Evolutionary conservation across 768 basidiomycete genomes (phyloP).

Genomic region (Harrya chromipes): DNA sequence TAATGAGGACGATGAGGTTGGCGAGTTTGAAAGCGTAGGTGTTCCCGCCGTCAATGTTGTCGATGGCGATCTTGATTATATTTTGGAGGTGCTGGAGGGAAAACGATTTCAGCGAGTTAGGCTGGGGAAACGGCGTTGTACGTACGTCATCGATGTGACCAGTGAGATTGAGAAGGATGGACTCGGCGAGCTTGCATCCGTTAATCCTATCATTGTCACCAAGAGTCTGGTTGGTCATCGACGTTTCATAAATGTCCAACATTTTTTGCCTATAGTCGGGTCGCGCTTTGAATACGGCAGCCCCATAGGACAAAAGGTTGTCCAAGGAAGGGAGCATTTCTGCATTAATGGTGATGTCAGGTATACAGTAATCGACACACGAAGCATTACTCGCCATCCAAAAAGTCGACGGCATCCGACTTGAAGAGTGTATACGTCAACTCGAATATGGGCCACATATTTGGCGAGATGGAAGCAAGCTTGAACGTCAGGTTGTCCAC

Average conservation of each 20-base stretch:
- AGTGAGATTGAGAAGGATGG: slow-evolving; percentile 73
- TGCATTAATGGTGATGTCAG: slow-evolving; percentile 19
- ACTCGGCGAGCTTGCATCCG: slow-evolving; percentile 83
- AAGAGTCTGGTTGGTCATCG: slow-evolving; percentile 64
- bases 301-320: slow-evolving; percentile 85
- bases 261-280: slow-evolving; percentile 76
- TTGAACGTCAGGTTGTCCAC: slow-evolving; percentile 85
- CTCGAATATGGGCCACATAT: slow-evolving; percentile 88
- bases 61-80: slow-evolving; percentile 62
- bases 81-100: slow-evolving; percentile 53
- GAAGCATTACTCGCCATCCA: slow-evolving; percentile 57
- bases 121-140: slow-evolving; percentile 3
- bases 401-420: slow-evolving; percentile 77
- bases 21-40: slow-evolving; percentile 67
- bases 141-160: slow-evolving; percentile 77
- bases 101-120: not conserved
- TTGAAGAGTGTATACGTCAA: slow-evolving; percentile 82
- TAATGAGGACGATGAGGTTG: slow-evolving; percentile 81
- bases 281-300: slow-evolving; percentile 67
- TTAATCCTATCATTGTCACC: slow-evolving; percentile 84
- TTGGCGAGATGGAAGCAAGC: slow-evolving; percentile 67
- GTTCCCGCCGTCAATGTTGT: slow-evolving; percentile 55
- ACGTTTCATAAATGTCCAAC: slow-evolving; percentile 78
- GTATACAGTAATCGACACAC: not conserved
- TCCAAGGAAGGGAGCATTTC: slow-evolving; percentile 88